phyloP scores from a whole-genome alignment of 2,329 filamentous ascomycete genomes.

The Fusarium secorum region DNA sequence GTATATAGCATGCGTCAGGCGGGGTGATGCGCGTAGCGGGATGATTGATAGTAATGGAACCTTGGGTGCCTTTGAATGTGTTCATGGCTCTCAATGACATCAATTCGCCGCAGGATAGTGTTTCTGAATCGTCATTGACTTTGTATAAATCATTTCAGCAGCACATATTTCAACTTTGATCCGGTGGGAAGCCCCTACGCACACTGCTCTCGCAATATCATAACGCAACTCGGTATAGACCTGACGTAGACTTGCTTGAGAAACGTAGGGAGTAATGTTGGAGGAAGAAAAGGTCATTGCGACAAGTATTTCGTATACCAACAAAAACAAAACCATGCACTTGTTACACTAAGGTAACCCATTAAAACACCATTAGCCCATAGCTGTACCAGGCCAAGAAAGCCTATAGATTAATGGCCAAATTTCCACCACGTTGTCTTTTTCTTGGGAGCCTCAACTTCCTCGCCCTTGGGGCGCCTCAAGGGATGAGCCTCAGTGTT shows the following conservation, averaged over 20 bases:
- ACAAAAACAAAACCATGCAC: not conserved
- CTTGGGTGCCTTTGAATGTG: not conserved
- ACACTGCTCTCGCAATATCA: not conserved
- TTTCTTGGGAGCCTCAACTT: slow-evolving; percentile 10
- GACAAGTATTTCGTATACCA: not conserved
- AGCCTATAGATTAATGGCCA: slow-evolving; percentile 6
- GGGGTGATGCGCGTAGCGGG: slow-evolving; percentile 36
- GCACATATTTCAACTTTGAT: not conserved
- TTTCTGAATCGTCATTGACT: not conserved
- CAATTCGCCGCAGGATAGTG: not conserved
- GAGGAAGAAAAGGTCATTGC: not conserved
- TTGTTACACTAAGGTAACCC: not conserved
- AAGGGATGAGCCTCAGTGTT: slow-evolving; percentile 66
- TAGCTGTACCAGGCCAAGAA: not conserved
- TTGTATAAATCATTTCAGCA: not conserved
- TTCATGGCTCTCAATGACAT: not conserved
- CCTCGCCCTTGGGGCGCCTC: slow-evolving; percentile 43
- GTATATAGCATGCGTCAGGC: slow-evolving; percentile 24
- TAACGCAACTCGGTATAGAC: not conserved
- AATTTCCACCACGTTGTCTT: slow-evolving; percentile 26
- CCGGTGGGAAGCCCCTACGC: not conserved
- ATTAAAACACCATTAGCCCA: slow-evolving; percentile 5
- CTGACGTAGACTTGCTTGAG: not conserved
- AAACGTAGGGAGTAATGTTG: not conserved
- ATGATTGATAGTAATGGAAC: not conserved